Percentiles rank a stretch among this genome's conserved stretches.
These are phyloP conservation scores for Verticillium albo-atrum DNA, from an alignment of 2,329 filamentous ascomycete genomes.

Conservation along the genomic window DNA sequence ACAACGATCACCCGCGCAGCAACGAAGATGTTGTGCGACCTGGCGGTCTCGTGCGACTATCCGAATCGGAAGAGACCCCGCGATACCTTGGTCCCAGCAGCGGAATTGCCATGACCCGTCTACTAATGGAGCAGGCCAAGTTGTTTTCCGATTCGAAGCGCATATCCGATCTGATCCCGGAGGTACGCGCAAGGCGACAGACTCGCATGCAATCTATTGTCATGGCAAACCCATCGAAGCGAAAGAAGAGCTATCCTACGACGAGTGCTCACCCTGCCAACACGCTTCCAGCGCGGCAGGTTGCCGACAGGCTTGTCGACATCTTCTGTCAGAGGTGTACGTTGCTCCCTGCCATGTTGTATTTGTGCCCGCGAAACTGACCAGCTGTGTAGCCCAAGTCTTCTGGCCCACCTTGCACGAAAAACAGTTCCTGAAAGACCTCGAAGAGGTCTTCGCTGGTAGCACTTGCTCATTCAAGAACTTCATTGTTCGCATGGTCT, in stretches of 20 bases:
- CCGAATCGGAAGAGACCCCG: slow-evolving; percentile 78
- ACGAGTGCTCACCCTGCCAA: slow-evolving; percentile 80
- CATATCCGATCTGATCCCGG: slow-evolving; percentile 87
- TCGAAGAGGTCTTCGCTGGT: slow-evolving; percentile 76
- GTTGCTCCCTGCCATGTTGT: slow-evolving; percentile 17
- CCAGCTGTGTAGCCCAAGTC: slow-evolving; percentile 62
- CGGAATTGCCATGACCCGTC: slow-evolving; percentile 88
- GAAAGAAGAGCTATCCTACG: slow-evolving; percentile 85
- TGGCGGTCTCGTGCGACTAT: slow-evolving; percentile 78
- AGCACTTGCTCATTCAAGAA: slow-evolving; percentile 77
- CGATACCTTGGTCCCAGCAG: slow-evolving; percentile 92
- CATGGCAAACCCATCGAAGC: slow-evolving; percentile 45
- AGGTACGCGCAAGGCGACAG: slow-evolving; percentile 55
- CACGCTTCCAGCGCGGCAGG: slow-evolving; percentile 65
- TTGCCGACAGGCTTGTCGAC: slow-evolving; percentile 76
- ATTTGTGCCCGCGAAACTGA: neutral
- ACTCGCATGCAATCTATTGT: slow-evolving; percentile 56
- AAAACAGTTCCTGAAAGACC: slow-evolving; percentile 66
- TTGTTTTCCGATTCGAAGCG: slow-evolving; percentile 85
- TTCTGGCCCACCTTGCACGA: slow-evolving; percentile 88
- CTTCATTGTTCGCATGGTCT: slow-evolving; percentile 84
- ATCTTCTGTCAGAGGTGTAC: slow-evolving; percentile 81
- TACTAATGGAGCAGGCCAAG: slow-evolving; percentile 96
- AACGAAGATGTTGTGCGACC: slow-evolving; percentile 83
- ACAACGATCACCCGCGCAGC: slow-evolving; percentile 63